A percentile compares a stretch with the other conserved stretches of the same genome.
Conservation (phyloP, 2,329 filamentous ascomycete species). For the Neoscytalidium dimidiatum region DNA sequence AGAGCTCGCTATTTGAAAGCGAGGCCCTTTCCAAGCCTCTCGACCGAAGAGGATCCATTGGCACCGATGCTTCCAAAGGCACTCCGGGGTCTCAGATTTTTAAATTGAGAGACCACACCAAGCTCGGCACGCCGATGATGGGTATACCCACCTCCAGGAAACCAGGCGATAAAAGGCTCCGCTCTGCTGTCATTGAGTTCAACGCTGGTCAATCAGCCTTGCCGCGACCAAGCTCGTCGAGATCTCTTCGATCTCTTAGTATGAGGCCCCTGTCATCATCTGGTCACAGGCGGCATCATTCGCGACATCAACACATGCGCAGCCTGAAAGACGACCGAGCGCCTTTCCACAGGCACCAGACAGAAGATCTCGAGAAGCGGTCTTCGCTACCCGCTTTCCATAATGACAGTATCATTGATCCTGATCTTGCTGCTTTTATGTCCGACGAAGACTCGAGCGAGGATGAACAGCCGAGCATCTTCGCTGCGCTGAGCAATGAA, state of each 20-base stretch:
- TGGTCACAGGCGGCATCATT: conserved; percentile 80
- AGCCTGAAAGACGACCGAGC: conserved; percentile 83
- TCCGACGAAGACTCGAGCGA: conserved; percentile 92
- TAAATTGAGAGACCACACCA: conserved; percentile 39
- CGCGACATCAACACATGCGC: conserved; percentile 80
- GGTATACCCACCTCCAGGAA: conserved; percentile 66
- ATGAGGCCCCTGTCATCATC: conserved; percentile 75
- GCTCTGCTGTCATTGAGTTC: conserved; percentile 87
- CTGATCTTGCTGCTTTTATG: conserved; percentile 91
- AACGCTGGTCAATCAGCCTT: conserved; percentile 71
- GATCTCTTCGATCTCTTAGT: conserved; percentile 76
- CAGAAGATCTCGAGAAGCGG: conserved; percentile 66
- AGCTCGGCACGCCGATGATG: conserved; percentile 60
- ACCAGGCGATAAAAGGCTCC: conserved; percentile 73
- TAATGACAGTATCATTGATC: conserved; percentile 97
- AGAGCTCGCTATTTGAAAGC: conserved; percentile 55
- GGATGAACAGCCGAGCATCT: conserved; percentile 87
- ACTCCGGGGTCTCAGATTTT: neutral
- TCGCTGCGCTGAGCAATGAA: conserved; percentile 70
- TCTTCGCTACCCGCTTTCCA: conserved; percentile 86
- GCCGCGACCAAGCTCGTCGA: conserved; percentile 88
- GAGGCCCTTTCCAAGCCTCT: conserved; percentile 24
- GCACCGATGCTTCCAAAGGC: conserved; percentile 26
- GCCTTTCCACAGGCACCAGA: conserved; percentile 77
- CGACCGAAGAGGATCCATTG: conserved; percentile 18